A percentile compares a stretch with the other conserved stretches of the same genome.
Conservation (phyloP, 2,329 filamentous ascomycete species). For the Xylaria digitata region DNA sequence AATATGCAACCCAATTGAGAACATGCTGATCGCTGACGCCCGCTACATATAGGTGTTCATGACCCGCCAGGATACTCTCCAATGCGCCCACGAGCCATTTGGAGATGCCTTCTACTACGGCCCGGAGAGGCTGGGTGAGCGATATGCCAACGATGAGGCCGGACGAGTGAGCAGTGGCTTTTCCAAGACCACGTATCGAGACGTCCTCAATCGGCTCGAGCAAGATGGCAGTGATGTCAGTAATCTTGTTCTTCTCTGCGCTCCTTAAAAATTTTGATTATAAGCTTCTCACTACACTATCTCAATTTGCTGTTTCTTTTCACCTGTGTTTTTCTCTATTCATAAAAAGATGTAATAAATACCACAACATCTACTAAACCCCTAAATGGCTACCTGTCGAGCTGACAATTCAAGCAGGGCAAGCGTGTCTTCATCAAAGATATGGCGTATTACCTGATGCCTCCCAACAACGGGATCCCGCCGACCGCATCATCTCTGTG, state of each 20-base stretch:
- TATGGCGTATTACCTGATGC: conserved; percentile 91
- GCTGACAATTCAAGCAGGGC: conserved; percentile 64
- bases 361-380: no score
- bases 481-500: conserved; percentile 84
- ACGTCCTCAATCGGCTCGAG: conserved; percentile 81
- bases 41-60: conserved; percentile 81
- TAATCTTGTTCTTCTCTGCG: conserved; percentile 32
- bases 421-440: conserved; percentile 99
- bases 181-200: conserved; percentile 75
- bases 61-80: conserved; percentile 84
- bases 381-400: conserved; percentile 51
- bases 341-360: no score
- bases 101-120: conserved; percentile 97
- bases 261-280: not conserved
- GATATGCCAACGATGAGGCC: conserved; percentile 77
- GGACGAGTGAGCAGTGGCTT: conserved; percentile 72
- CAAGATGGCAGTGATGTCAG: conserved; percentile 78
- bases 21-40: conserved; percentile 22
- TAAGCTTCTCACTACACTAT: not conserved
- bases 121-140: conserved; percentile 83
- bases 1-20: conserved; percentile 28
- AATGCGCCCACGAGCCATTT: conserved; percentile 94
- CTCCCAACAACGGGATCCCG: conserved; percentile 75
- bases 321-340: no score
- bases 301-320: no score